These are phyloP conservation scores for Boechera retrofracta DNA, from an alignment of 345 rosid genomes.

Conservation along the genomic window DNA sequence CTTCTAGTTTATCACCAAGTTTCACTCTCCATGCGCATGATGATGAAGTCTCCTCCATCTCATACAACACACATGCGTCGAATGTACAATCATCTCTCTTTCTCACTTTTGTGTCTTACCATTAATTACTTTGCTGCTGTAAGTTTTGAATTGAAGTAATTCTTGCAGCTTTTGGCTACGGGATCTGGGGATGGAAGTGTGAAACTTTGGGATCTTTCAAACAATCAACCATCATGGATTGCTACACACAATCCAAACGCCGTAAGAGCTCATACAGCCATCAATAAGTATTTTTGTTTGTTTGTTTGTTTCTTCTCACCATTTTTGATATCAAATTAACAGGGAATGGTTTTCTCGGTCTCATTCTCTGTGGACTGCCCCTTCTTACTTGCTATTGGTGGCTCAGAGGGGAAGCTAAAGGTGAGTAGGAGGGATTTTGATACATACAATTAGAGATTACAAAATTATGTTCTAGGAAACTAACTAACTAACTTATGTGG, in stretches of 20 bases:
- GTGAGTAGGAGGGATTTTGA: conserved; percentile 52
- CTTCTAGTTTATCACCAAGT: too few species aligned
- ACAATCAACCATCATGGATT: conserved; percentile 75
- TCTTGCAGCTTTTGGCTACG: conserved; percentile 58
- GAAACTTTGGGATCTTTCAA: conserved; percentile 87
- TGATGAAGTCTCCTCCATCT: too few species aligned
- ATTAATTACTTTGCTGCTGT: not conserved
- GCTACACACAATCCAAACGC: conserved; percentile 20
- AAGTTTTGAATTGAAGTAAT: not conserved
- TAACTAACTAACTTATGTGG: not conserved
- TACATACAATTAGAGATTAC: not conserved
- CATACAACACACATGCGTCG: conserved; percentile 27
- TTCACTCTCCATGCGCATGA: too few species aligned
- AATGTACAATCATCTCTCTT: conserved; percentile 42
- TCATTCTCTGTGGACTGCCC: conserved; percentile 74
- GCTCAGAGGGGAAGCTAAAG: conserved; percentile 69
- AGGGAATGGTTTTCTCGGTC: conserved; percentile 78
- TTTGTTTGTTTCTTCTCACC: not conserved
- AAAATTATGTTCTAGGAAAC: not conserved
- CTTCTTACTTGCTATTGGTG: conserved; percentile 74
- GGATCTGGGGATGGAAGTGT: conserved; percentile 57
- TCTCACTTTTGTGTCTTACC: not conserved
- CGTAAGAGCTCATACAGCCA: conserved; percentile 45
- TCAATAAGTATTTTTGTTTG: not conserved
- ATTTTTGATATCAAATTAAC: not conserved